Base-by-base conservation (phyloP, 345 rosid genomes). In the Combretum micranthum region DNA sequence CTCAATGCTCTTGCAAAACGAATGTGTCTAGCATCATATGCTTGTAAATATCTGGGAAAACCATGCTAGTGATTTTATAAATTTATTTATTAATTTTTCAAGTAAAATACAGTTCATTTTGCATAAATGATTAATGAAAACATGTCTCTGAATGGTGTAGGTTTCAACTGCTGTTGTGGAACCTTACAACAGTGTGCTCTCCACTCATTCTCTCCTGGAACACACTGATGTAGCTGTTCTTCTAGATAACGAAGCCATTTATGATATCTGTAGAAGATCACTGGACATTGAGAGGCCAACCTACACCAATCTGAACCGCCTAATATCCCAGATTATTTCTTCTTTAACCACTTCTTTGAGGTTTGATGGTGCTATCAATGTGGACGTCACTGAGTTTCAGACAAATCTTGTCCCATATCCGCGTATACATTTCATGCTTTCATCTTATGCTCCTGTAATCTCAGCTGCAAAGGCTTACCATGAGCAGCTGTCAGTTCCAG, bases 361-460 rank as follows among this genome's bases (percentile, higher is more conserved):
- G 68, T 87, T 87, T 59, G 95, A 87, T 62, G 95, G 91, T 26
- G 91, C 95, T 72, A 82, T 82, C 50, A 84, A 87, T 17, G 95
- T 87, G 67, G 95, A 87, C 62, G 58, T 87, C 57, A 79, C 91
- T 0, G 91, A 87, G 77, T 84, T 87, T 59, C 88, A 82, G 64
- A 87, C 95, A 16, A 87, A 87, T 65, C 87, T 87, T 52, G 91
- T 87, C 52, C 91, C 88, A 47, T 87, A 84, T 71, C 95, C 95
- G 57, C 81, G 84, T 58, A 84, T 87, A 71, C 95, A 87, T 70
- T 84, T 84, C 76, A 87, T 82, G 95, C 88, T 84, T 39, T 87
- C 95, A 14, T 84, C 95, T 25, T 87, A 82, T 64, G 95, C 95
- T 43, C 91, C 85, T 0, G 88, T 84, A 14, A 84, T 87, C 65